Evolutionary conservation across 2,329 filamentous ascomycete species (phyloP), one percentile per base, ranked within the genome.

Genomic region (Capronia americana): DNA sequence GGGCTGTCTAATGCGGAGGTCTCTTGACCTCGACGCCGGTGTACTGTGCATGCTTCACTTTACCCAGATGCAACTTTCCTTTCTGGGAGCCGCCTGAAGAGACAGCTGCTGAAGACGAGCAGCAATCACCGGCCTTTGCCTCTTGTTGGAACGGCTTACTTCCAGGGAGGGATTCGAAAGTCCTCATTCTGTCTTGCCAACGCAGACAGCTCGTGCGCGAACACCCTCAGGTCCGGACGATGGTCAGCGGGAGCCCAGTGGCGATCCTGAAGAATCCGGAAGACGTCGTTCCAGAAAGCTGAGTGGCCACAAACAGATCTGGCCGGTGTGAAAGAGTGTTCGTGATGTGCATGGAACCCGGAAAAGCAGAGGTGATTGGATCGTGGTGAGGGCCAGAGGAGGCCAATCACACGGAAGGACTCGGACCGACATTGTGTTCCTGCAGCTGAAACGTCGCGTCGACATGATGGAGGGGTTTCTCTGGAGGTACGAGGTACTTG

Each of bases 391-490:
- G 61, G 28, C 58, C 61, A 64, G 30, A 28, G 11, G 38, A 59
- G 61, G 55, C 64, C 67, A 69, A 69, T 69, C 61, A 64, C 23
- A 64, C 48, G 38, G 55, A 63, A 65, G 58, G 62, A 60, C 57
- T 69, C 53, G 57, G 57, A 20, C n/a, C 30, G 20, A 17, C 56
- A 2, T 7, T 61, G 67, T 61, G 62, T 65, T 66, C 63, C 61
- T 69, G 64, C 64, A 69, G 67, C 61, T 67, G 67, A 65, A 66
- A 66, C 64, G 26, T 41, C 63, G 41, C 57, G 26, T 55, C 53
- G 54, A 26, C 38, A 26, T 17, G 55, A 41, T 46, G 28, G 28
- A 55, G 53, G 53, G 24, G 53, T 55, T 28, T 14, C 26, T 55
- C 53, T 1, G 17, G 8, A 5, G 4, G 24, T 20, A 28, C 1